Evolutionary conservation across 1,284 basidiomycete genomes (phyloP).

Genomic region (Rugiboletus extremiorientalis): DNA sequence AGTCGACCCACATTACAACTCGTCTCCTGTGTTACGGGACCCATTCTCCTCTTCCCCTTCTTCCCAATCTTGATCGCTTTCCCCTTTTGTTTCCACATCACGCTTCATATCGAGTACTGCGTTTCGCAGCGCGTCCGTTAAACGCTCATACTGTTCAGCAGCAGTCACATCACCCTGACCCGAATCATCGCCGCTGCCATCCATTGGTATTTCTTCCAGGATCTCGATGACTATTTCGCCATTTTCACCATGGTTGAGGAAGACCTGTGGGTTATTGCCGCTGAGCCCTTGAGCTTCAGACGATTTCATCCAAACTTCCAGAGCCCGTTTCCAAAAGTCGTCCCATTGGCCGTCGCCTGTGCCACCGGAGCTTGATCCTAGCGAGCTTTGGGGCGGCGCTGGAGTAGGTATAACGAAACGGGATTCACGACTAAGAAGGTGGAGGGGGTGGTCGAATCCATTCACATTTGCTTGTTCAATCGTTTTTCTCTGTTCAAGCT

Average conservation of each 20-base stretch:
- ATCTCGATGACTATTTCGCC: constrained; percentile 60
- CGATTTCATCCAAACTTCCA: constrained; percentile 45
- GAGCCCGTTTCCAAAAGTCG: constrained; percentile 33
- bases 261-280: constrained; percentile 36
- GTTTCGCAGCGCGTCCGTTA: constrained; percentile 43
- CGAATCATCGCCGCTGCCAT: constrained; percentile 31
- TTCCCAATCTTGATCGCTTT: constrained; percentile 22
- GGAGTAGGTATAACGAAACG: constrained; percentile 45
- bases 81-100: constrained; percentile 25
- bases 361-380: constrained; percentile 14
- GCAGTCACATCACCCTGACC: constrained; percentile 28
- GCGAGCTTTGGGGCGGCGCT: constrained; percentile 19
- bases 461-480: constrained; percentile 24
- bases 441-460: constrained; percentile 55
- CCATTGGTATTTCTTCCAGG: constrained; percentile 45
- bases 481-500: constrained; percentile 34
- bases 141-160: constrained; percentile 31
- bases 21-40: constrained; percentile 36
- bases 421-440: constrained; percentile 48
- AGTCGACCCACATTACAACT: constrained; percentile 39
- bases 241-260: constrained; percentile 45
- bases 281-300: constrained; percentile 30
- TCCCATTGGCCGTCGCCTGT: constrained; percentile 23
- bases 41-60: constrained; percentile 24
- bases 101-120: constrained; percentile 39